Base-by-base conservation (phyloP, 208 protist species). In the Leptomonas seymouri region DNA sequence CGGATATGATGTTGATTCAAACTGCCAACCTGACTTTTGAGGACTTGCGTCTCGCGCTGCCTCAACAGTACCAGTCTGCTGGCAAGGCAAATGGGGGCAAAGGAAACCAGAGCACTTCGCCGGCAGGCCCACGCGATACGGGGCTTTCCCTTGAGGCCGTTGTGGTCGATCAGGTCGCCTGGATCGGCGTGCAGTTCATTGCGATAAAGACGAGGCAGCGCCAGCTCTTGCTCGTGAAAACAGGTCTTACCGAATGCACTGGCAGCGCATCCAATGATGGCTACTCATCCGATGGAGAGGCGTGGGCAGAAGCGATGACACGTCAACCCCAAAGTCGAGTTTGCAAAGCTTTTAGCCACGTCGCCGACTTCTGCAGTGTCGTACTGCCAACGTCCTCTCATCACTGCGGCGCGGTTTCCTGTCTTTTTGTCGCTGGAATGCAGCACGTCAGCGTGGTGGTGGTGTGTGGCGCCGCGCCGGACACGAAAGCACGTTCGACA, bases 1-100 rank as follows among this genome's bases (percentile, higher is more conserved):
- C 71, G 8, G 71, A 76, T n/a, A 70, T 76, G 71, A 76, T 76
- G 71, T 48, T 59, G 34, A 18, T 76, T 21, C 62, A 71, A n/a
- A 67, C 71, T 9, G 41, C 71, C 1, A 15, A 41, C 36, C 14
- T 76, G 21, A 46, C 9, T 16, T 14, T 23, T 3, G 21, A 45
- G 25, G 71, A 70, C 30, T 6, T 76, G 25, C 21, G 36, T 25
- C 6, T 36, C 18, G 36, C 36, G 41, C 25, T 21, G 21, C n/a
- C 31, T 25, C 61, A 5, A 8, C 48, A 45, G 23, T 44, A 65
- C 3, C 27, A 6, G 18, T 0, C n/a, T 18, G 28, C 45, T 23
- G 8, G 0, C 39, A 41, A 27, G 6, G 28, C 4, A 42, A 18
- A 23, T 1, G 42, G 42, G n/a, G 27, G 42, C 23, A 30, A 14